Evolutionary conservation across 2,329 filamentous ascomycete species (phyloP).

Genomic region (Colletotrichum tropicale): DNA sequence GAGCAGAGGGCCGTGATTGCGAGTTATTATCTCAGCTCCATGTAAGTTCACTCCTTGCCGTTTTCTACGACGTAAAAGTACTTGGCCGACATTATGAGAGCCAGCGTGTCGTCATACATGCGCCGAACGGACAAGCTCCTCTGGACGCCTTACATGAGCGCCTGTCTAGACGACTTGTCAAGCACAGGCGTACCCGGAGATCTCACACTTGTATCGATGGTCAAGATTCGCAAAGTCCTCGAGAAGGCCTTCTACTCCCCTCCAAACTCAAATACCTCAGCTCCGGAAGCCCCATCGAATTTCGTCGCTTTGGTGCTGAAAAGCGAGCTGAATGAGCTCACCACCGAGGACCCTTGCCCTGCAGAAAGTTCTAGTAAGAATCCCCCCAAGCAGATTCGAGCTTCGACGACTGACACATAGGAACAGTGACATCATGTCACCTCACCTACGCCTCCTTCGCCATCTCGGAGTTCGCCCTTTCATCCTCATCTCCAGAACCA

Average conservation of each 20-base stretch:
- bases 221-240: background rate
- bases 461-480: background rate
- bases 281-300: accelerated
- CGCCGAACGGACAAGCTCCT: background rate
- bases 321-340: no score
- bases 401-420: accelerated
- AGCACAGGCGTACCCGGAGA: background rate
- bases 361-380: no score
- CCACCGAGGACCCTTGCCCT: no score
- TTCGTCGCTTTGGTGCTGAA: background rate
- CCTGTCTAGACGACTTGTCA: background rate
- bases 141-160: background rate
- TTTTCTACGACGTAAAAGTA: no score
- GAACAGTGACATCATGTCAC: background rate
- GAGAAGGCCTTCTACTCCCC: background rate
- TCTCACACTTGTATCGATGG: background rate
- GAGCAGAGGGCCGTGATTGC: background rate
- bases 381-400: no score
- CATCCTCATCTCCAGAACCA: background rate
- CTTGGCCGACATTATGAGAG: no score
- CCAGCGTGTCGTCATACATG: background rate
- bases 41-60: background rate
- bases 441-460: background rate
- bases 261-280: background rate
- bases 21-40: background rate